Evolutionary conservation across 164 flowering plant genomes (phyloP).

Genomic region (Euptelea pleiosperma): DNA sequence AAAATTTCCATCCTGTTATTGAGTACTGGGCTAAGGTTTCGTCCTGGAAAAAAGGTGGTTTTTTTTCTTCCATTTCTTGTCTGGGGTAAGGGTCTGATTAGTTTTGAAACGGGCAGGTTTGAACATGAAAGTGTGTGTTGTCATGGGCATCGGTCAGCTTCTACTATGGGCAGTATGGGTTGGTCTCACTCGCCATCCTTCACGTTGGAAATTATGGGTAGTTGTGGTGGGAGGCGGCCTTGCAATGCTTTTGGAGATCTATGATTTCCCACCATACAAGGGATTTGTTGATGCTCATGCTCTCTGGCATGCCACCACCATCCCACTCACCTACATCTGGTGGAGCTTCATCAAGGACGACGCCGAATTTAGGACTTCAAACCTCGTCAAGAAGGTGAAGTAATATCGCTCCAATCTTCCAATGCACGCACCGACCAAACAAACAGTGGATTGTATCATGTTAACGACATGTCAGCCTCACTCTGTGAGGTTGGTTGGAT

Average conservation of each 20-base stretch:
- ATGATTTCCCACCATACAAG: constrained; percentile 77
- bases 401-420: constrained; percentile 18
- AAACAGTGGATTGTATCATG: constrained; percentile 1
- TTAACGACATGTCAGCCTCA: neutral
- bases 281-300: constrained; percentile 87
- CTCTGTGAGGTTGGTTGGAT: neutral
- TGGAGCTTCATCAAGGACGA: constrained; percentile 93
- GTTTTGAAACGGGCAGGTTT: constrained; percentile 42
- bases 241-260: constrained; percentile 59
- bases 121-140: constrained; percentile 67
- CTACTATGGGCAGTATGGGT: constrained; percentile 83
- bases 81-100: neutral
- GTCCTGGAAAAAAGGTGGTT: neutral
- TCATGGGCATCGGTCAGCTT: constrained; percentile 59
- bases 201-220: constrained; percentile 76
- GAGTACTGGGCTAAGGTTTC: neutral
- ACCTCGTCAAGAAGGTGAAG: constrained; percentile 59
- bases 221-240: constrained; percentile 61
- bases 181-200: constrained; percentile 57
- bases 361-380: constrained; percentile 57
- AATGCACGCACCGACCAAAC: neutral
- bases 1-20: neutral
- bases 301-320: constrained; percentile 63
- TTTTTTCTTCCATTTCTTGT: neutral
- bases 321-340: constrained; percentile 75